These are phyloP conservation scores for Chaetoscypha palmicola DNA, from an alignment of 2,329 filamentous ascomycete species.

Conservation along the genomic window DNA sequence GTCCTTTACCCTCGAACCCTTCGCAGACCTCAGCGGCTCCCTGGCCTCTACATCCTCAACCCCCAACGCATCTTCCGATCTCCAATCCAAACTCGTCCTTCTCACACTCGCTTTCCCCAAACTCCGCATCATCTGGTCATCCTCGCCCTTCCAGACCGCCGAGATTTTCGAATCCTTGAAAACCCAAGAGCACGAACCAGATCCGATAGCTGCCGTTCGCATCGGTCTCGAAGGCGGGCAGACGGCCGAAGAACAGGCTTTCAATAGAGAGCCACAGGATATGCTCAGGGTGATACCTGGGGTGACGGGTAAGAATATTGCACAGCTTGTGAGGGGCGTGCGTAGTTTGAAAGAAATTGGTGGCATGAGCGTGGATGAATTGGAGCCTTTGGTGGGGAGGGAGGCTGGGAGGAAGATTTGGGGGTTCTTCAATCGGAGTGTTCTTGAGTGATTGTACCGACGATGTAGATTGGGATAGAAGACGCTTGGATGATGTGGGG, in stretches of 20 bases:
- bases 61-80: constrained; percentile 55
- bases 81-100: constrained; percentile 87
- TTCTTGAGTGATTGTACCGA: constrained; percentile 22
- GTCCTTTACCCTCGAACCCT: constrained; percentile 85
- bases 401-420: constrained; percentile 71
- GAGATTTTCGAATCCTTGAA: constrained; percentile 96
- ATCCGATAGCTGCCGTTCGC: constrained; percentile 79
- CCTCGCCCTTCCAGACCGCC: constrained; percentile 87
- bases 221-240: constrained; percentile 65
- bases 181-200: constrained; percentile 80
- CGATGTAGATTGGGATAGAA: background rate
- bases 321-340: constrained; percentile 62
- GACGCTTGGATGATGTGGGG: background rate
- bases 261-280: constrained; percentile 81
- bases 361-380: constrained; percentile 70
- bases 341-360: constrained; percentile 76
- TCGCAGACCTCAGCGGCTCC: constrained; percentile 60
- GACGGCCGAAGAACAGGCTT: constrained; percentile 60
- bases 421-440: constrained; percentile 63
- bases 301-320: constrained; percentile 71
- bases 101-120: constrained; percentile 87
- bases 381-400: constrained; percentile 68
- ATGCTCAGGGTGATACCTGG: constrained; percentile 84
- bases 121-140: constrained; percentile 89
- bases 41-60: constrained; percentile 56